Conservation (phyloP, 805 yeast genomes). For the Pichia manshurica region DNA sequence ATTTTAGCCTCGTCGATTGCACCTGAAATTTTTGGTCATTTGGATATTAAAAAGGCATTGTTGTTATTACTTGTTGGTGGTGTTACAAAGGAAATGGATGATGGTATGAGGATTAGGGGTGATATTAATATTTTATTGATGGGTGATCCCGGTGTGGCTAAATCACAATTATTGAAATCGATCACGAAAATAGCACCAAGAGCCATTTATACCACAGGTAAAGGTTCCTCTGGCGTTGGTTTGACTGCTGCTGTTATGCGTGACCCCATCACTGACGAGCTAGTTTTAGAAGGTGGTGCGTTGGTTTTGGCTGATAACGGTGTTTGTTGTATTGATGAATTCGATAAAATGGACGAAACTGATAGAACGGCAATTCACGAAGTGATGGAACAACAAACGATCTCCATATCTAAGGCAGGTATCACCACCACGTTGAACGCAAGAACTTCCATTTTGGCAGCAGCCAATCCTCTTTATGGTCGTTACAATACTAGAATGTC, state of each 20-base stretch:
- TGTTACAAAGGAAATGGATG: conserved; percentile 89
- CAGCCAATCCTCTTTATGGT: conserved; percentile 97
- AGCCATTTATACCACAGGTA: conserved; percentile 95
- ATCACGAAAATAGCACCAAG: conserved; percentile 91
- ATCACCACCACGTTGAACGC: conserved; percentile 95
- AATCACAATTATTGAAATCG: conserved; percentile 89
- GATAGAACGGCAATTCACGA: conserved; percentile 98
- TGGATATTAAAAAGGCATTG: conserved; percentile 88
- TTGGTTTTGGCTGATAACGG: conserved; percentile 95
- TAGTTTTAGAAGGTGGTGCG: conserved; percentile 98
- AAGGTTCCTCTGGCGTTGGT: conserved; percentile 99
- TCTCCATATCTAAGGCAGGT: conserved; percentile 95
- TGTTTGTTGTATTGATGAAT: conserved; percentile 97
- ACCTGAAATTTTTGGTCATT: conserved; percentile 94
- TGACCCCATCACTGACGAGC: conserved; percentile 98
- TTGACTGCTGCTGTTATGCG: conserved; percentile 98
- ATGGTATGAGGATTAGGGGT: conserved; percentile 96
- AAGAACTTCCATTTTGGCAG: conserved; percentile 90
- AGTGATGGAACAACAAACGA: conserved; percentile 99
- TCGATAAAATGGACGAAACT: conserved; percentile 96
- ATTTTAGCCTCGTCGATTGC: conserved; percentile 85
- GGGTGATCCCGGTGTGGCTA: conserved; percentile 99
- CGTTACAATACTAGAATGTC: conserved; percentile 85
- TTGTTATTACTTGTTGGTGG: conserved; percentile 87
- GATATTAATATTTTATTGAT: conserved; percentile 91